Base-by-base conservation (phyloP, 768 basidiomycete species). In the Suillus subluteus region DNA sequence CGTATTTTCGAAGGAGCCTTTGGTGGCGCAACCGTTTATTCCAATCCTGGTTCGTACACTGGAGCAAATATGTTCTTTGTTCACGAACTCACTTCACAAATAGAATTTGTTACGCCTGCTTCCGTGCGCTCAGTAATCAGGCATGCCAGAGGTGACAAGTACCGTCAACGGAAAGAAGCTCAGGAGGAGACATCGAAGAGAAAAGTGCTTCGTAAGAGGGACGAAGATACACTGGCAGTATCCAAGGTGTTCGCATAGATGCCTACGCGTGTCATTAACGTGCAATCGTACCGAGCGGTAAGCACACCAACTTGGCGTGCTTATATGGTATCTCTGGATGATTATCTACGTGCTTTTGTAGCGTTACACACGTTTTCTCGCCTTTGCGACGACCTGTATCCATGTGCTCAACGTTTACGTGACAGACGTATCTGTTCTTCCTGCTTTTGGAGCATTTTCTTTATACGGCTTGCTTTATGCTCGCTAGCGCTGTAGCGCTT, bases 1-100 rank as follows among this genome's bases (percentile, higher is more conserved):
- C 89, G 95, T 64, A 96, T 99, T 66, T 99, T 99, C 74, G 98
- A 99, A 78, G 98, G 98, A 12, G 95, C 96, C 3, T 99, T 99
- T 80, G 86, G 89, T 67, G 98, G 98, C 26, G 94, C 94, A 15
- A 97, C 95, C 2, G 91, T 99, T 30, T 99, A 90, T 77, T 95
- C 95, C 35, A 99, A 99, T 80, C 91, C 94, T 76, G 95, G 95
- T 95, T 72, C 68, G 86, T 78, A 43, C 30, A 26, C 50, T 41
- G 7, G 62, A 41, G 30, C 23, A 23, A 23, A 62, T 63, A 48
- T 21, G 15, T 21, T 21, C 64, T 62, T 62, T 48, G 65, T 38
- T 50, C 40, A 46, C 21, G 41, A 21, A 56, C 43, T 63, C 7
- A 56, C 40, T 56, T 48, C 61, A 70, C 38, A 54, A 65, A 40